Evolutionary conservation across 2,329 filamentous ascomycete species (phyloP).

Genomic region (Neofusicoccum umdonicola): DNA sequence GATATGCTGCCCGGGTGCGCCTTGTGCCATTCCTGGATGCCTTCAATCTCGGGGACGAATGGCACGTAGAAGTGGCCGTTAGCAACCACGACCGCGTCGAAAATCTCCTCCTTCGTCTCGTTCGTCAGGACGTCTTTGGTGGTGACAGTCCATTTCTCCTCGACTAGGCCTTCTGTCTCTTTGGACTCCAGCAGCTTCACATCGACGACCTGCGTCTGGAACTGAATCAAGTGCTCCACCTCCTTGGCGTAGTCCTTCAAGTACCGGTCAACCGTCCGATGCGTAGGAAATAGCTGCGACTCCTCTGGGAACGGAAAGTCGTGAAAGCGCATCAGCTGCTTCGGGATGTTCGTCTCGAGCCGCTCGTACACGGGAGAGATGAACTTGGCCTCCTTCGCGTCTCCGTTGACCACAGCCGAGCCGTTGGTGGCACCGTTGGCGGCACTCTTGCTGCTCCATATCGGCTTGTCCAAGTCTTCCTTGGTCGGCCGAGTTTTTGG

Average conservation of each 20-base stretch:
- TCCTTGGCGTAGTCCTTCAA: constrained; percentile 69
- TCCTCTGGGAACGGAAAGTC: constrained; percentile 65
- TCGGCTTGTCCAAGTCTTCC: constrained; percentile 61
- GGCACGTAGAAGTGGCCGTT: constrained; percentile 50
- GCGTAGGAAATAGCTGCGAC: constrained; percentile 70
- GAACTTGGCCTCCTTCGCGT: constrained; percentile 56
- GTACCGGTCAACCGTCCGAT: constrained; percentile 70
- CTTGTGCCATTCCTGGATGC: constrained; percentile 41
- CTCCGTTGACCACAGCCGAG: constrained; percentile 6
- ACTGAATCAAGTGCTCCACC: constrained; percentile 64
- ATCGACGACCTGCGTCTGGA: constrained; percentile 68
- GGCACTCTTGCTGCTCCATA: constrained; percentile 41
- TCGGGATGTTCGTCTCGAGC: constrained; percentile 84
- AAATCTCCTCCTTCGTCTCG: constrained; percentile 47
- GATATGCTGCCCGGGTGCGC: constrained; percentile 39
- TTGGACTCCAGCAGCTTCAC: constrained; percentile 43
- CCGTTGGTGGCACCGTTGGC: neutral
- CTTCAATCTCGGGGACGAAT: constrained; percentile 42
- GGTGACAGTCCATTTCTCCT: constrained; percentile 58
- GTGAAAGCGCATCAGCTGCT: constrained; percentile 75
- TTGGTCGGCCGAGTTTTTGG: constrained; percentile 59
- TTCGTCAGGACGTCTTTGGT: constrained; percentile 52
- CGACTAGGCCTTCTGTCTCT: neutral
- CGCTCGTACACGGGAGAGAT: constrained; percentile 80
- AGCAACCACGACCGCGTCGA: constrained; percentile 51